Percentiles rank a stretch among this genome's conserved stretches.
These are phyloP conservation scores for Coprinopsis marcescibilis DNA, from an alignment of 768 basidiomycete species.

Conservation along the genomic window DNA sequence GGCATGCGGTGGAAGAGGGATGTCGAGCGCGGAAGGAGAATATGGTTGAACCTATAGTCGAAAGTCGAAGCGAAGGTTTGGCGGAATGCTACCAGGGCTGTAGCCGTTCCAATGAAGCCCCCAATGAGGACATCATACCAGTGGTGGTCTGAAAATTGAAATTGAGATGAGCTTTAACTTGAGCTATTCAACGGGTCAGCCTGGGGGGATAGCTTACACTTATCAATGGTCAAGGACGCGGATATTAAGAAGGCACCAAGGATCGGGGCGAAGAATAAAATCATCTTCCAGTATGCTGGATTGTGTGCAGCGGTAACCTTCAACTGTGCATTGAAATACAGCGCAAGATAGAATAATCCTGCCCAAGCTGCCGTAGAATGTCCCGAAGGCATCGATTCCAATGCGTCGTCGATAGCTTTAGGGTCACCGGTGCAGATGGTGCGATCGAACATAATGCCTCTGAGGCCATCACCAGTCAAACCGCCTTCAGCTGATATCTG, in stretches of 20 bases:
- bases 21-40: conserved; percentile 43
- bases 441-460: conserved; percentile 44
- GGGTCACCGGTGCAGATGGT: conserved; percentile 50
- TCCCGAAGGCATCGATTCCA: conserved; percentile 52
- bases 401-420: conserved; percentile 49
- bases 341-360: conserved; percentile 39
- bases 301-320: conserved; percentile 54
- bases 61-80: conserved; percentile 49
- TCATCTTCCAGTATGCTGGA: conserved; percentile 60
- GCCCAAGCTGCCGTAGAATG: conserved; percentile 57
- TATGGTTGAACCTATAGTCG: conserved; percentile 54
- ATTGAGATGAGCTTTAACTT: not conserved
- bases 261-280: conserved; percentile 49
- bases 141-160: conserved; percentile 34
- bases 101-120: conserved; percentile 40
- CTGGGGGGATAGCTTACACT: conserved; percentile 35
- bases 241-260: conserved; percentile 52
- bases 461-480: conserved; percentile 40
- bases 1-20: conserved; percentile 30
- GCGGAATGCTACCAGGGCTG: conserved; percentile 45
- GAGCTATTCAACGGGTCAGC: not conserved
- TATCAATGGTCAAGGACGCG: conserved; percentile 51
- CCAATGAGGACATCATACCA: conserved; percentile 54
- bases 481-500: conserved; percentile 23
- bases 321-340: conserved; percentile 49